phyloP scores from a whole-genome alignment of 1,284 basidiomycete genomes.

The Porogramme epimiltina region DNA sequence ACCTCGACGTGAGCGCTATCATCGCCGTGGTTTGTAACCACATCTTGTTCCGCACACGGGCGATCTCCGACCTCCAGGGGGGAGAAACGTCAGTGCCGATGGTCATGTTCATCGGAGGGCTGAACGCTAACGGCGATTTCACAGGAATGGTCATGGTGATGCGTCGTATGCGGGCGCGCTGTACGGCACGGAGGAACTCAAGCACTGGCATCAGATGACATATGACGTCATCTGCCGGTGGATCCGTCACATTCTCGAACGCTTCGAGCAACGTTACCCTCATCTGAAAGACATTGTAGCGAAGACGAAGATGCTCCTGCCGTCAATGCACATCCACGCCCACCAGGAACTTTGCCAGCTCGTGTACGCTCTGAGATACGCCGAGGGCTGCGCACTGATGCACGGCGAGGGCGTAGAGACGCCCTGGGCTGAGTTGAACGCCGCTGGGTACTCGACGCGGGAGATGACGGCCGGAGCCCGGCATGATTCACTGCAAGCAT shows the following conservation, averaged over 20 bases:
- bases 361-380: not conserved
- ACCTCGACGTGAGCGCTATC: not conserved
- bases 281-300: not conserved
- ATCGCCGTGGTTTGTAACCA: not conserved
- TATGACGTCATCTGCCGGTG: slow-evolving; percentile 1
- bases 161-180: too few relatives aligned
- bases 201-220: not conserved
- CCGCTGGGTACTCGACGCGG: not conserved
- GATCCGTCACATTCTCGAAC: not conserved
- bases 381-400: not conserved
- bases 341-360: slow-evolving; percentile 7
- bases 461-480: slow-evolving; percentile 1
- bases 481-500: not conserved
- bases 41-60: not conserved
- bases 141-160: too few relatives aligned
- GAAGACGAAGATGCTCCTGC: not conserved
- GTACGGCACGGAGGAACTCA: too few relatives aligned
- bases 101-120: too few relatives aligned
- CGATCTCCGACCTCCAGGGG: not conserved
- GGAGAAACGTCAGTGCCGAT: not conserved
- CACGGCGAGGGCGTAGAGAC: slow-evolving; percentile 6
- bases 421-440: slow-evolving; percentile 3
- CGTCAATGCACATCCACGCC: slow-evolving; percentile 1
- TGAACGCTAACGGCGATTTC: too few relatives aligned
- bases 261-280: not conserved